Evolutionary conservation across 1,139 yeast genomes (phyloP).

Genomic region (Nakaseomyces nivariensis): DNA sequence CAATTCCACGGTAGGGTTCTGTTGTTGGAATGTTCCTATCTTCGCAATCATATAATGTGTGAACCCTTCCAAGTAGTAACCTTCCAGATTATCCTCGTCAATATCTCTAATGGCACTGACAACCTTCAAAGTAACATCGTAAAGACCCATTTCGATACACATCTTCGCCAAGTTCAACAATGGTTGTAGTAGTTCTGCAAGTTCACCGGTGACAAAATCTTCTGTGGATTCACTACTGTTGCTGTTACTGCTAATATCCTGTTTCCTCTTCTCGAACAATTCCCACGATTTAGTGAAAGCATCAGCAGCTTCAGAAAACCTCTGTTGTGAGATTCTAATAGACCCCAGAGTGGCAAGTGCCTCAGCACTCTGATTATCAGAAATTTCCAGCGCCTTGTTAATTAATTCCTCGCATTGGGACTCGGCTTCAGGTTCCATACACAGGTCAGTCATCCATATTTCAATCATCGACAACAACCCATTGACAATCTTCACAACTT

Average conservation of each 20-base stretch:
- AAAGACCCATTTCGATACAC: slow-evolving; percentile 66
- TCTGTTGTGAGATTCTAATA: slow-evolving; percentile 81
- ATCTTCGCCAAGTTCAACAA: slow-evolving; percentile 60
- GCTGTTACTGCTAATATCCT: slow-evolving; percentile 32
- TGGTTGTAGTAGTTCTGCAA: slow-evolving; percentile 57
- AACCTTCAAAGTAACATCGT: slow-evolving; percentile 54
- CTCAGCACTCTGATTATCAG: slow-evolving; percentile 54
- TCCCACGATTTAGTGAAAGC: slow-evolving; percentile 71
- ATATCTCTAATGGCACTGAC: slow-evolving; percentile 58
- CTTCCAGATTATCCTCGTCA: slow-evolving; percentile 74
- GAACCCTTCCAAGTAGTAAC: slow-evolving; percentile 73
- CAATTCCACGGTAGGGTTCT: slow-evolving; percentile 16
- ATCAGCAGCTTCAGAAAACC: slow-evolving; percentile 57
- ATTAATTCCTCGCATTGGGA: slow-evolving; percentile 64
- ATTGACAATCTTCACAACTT: slow-evolving; percentile 43
- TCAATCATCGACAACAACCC: slow-evolving; percentile 83
- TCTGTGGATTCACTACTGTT: slow-evolving; percentile 14
- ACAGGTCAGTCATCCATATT: slow-evolving; percentile 98
- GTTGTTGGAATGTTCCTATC: slow-evolving; percentile 25
- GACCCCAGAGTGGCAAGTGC: slow-evolving; percentile 77
- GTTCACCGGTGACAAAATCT: slow-evolving; percentile 35
- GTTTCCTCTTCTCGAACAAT: slow-evolving; percentile 45
- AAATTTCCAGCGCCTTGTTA: slow-evolving; percentile 52
- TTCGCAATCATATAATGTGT: slow-evolving; percentile 55
- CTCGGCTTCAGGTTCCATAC: slow-evolving; percentile 92